Base-by-base conservation (phyloP, 768 basidiomycete species). In the Psilocybe azurescens region DNA sequence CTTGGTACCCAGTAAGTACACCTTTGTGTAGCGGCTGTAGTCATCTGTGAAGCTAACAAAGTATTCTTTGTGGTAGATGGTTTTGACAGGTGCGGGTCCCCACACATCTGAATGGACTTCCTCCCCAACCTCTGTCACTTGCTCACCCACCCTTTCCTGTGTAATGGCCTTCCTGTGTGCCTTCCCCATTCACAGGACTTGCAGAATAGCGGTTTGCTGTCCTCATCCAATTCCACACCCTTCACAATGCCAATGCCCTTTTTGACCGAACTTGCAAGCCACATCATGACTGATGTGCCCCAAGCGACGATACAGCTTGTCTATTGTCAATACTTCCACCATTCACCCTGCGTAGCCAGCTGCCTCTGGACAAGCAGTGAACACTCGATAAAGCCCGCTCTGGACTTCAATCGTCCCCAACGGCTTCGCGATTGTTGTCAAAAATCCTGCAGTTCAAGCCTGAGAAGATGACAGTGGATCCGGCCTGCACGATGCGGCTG, bases 161-260 rank as follows among this genome's bases (percentile, higher is more conserved):
- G 20, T 20, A 20, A 20, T 20, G 20, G 20, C 20, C 20, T 20
- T 20, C 20, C 20, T 20, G 20, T 20, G 20, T 0, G 71, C 68
- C 64, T 83, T 85, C 1, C 73, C 56, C 78, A 78, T 1, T 78
- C 66, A 51, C 84, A 85, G 0, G 79, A 76, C 16, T 80, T 70
- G 62, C 83, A 85, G 20, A 73, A 71, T 39, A 2, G 46, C 33
- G 36, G 56, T 47, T 38, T 16, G 62, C 36, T 38, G 32, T 14
- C 63, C 3, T 66, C 33, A 0, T 50, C 8, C 1, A 53, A 44
- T 24, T 47, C 11, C 0, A 68, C 50, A 30, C 67, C 65, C 7
- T 52, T 68, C 20, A 73, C 20, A 20, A 20, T 20, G 20, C 20
- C 68, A 46, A 73, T 60, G 18, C 67, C 67, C 6, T 74, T 62